Evolutionary conservation across 805 yeast species (phyloP).

Genomic region (Kuraishia capsulata): DNA sequence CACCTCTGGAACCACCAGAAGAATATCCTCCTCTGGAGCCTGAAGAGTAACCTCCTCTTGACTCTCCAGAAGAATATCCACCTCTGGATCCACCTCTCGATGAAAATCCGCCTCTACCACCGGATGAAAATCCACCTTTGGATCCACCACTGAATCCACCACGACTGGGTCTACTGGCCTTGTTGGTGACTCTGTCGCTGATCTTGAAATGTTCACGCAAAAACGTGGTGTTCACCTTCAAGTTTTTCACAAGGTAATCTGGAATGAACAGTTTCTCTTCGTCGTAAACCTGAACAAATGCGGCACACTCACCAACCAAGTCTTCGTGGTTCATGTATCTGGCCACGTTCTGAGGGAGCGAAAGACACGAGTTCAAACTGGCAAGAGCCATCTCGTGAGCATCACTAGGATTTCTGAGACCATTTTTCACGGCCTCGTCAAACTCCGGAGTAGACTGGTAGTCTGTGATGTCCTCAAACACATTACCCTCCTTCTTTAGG

Average conservation of each 20-base stretch:
- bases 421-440: constrained; percentile 24
- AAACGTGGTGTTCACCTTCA: constrained; percentile 10
- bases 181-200: constrained; percentile 3
- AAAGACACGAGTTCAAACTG: too few relatives aligned
- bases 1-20: constrained; percentile 6
- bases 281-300: too few relatives aligned
- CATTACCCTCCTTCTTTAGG: constrained; percentile 46
- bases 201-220: constrained; percentile 19
- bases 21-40: constrained; percentile 6
- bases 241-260: constrained; percentile 11
- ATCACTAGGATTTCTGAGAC: too few relatives aligned
- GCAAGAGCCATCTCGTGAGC: too few relatives aligned
- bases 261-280: constrained; percentile 9
- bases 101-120: constrained; percentile 3
- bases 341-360: constrained; percentile 6
- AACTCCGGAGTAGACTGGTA: constrained; percentile 28
- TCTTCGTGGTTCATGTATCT: constrained; percentile 3
- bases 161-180: too few relatives aligned
- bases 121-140: constrained; percentile 6
- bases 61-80: constrained; percentile 5
- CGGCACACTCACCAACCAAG: constrained; percentile 6
- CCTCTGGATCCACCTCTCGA: constrained; percentile 6
- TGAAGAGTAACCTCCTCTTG: constrained; percentile 6
- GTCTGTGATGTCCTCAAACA: constrained; percentile 32
- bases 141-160: neutral